Conservation (phyloP, 140 eudicot genomes). For the Anethum foeniculum region DNA sequence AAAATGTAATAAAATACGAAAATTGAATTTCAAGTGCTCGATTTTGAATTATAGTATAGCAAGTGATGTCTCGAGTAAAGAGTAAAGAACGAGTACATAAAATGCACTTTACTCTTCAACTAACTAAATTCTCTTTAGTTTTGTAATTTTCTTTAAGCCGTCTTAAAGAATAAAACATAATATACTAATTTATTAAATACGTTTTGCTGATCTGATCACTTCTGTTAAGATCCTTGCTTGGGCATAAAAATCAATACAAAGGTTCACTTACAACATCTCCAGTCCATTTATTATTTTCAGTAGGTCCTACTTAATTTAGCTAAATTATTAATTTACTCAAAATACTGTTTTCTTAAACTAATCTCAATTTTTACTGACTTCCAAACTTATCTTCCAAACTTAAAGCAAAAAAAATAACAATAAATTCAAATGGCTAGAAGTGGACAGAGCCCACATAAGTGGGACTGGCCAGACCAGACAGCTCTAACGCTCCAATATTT, state of each 20-base stretch:
- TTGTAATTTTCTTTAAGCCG: background rate
- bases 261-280: background rate
- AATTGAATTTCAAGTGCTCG: too few relatives aligned
- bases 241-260: background rate
- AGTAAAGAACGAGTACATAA: too few relatives aligned
- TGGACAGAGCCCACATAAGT: background rate
- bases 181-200: too few relatives aligned
- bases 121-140: background rate
- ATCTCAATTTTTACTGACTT: background rate
- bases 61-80: too few relatives aligned
- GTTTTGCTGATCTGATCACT: background rate
- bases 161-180: background rate
- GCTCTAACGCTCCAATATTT: background rate
- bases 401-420: too few relatives aligned
- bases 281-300: background rate
- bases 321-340: background rate
- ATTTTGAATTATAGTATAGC: too few relatives aligned
- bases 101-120: background rate
- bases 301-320: too few relatives aligned
- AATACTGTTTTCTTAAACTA: background rate
- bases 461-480: background rate
- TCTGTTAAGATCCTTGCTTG: background rate
- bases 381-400: background rate
- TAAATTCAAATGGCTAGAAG: background rate
- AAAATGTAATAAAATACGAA: too few relatives aligned